Percentiles rank a stretch among this genome's conserved stretches.
Evolutionary conservation across 441 rosid genomes (phyloP).

Genomic region (Aleurites moluccanus): DNA sequence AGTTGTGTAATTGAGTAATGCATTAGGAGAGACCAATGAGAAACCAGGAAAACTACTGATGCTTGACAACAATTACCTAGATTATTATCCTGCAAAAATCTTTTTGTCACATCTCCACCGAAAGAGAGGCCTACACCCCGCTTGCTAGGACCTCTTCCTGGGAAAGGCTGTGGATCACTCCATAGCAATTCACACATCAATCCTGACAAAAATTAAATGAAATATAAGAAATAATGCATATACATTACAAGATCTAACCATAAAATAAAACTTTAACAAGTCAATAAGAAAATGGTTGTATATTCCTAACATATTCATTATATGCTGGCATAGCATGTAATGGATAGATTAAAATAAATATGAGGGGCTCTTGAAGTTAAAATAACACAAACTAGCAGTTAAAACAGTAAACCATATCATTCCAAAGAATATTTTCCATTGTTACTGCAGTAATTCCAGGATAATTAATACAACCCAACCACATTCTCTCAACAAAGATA

Average conservation of each 20-base stretch:
- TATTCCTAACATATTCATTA: not conserved
- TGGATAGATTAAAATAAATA: not conserved
- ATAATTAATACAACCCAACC: not conserved
- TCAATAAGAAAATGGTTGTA: not conserved
- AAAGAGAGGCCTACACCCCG: slow-evolving; percentile 97
- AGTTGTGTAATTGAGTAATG: slow-evolving; percentile 22
- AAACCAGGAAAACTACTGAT: slow-evolving; percentile 10
- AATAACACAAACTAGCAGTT: not conserved
- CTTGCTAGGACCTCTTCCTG: slow-evolving; percentile 99
- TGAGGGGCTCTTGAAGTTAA: not conserved
- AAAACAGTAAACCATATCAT: not conserved
- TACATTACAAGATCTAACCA: not conserved
- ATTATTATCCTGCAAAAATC: slow-evolving; percentile 82
- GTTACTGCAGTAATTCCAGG: not conserved
- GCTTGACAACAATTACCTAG: slow-evolving; percentile 49
- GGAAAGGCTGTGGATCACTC: slow-evolving; percentile 97
- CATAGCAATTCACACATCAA: slow-evolving; percentile 95
- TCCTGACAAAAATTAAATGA: slow-evolving; percentile 44
- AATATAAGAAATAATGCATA: not conserved
- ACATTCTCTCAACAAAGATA: not conserved
- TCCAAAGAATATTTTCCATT: not conserved
- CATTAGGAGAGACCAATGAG: slow-evolving; percentile 17
- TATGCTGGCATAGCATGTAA: no score
- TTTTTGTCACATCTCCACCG: slow-evolving; percentile 89
- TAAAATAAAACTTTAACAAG: not conserved